phyloP scores from a whole-genome alignment of 306 rosid species.

The Comarum palustre region DNA sequence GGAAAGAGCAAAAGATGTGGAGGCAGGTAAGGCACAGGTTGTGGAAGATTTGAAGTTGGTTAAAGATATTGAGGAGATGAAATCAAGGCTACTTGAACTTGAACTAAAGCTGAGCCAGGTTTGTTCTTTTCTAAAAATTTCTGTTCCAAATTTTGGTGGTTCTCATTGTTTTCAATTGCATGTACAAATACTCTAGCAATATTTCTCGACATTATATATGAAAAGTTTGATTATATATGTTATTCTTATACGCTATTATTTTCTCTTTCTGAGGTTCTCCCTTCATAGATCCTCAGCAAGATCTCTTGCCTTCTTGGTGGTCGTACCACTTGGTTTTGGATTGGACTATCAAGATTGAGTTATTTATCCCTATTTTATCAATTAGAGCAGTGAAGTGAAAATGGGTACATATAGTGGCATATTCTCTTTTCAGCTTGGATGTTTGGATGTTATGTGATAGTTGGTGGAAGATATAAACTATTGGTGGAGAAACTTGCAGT shows the following conservation, averaged over 20 bases:
- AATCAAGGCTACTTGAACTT: slow-evolving; percentile 58
- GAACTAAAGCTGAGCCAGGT: slow-evolving; percentile 85
- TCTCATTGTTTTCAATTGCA: background rate
- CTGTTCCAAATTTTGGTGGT: slow-evolving; percentile 3
- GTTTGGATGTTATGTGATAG: background rate
- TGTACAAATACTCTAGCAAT: slow-evolving; percentile 3
- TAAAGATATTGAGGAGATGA: slow-evolving; percentile 69
- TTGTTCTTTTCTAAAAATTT: slow-evolving; percentile 27
- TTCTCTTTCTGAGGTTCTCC: background rate
- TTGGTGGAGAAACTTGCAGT: background rate
- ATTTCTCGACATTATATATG: background rate
- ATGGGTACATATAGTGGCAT: background rate
- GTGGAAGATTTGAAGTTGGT: slow-evolving; percentile 44
- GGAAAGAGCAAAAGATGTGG: slow-evolving; percentile 28
- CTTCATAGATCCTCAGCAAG: background rate
- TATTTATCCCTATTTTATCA: background rate
- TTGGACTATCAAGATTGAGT: background rate
- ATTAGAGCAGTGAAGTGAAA: background rate
- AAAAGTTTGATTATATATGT: background rate
- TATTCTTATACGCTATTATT: background rate
- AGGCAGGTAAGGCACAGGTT: slow-evolving; percentile 28
- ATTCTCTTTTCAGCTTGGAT: background rate
- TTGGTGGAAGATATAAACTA: background rate
- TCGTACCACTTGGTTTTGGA: background rate
- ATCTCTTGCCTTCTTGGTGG: background rate